Evolutionary conservation across 176 grass and related monocot genomes (phyloP), one percentile per base, ranked within the genome.

Genomic region (Secale cereale): DNA sequence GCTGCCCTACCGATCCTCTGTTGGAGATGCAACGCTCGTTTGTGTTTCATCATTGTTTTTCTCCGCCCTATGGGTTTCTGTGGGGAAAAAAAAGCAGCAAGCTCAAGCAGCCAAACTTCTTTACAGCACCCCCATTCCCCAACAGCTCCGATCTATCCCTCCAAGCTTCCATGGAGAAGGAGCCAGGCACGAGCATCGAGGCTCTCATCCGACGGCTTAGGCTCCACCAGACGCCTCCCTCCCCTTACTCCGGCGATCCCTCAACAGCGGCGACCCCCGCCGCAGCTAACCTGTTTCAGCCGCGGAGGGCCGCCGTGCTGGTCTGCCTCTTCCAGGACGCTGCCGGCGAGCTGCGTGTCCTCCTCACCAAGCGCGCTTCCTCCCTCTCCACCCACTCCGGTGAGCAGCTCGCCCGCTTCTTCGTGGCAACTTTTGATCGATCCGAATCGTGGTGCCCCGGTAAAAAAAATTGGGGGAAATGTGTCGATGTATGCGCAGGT

Each of bases 311-410:
- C 7, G 89, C 87, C 56, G 90, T 94, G 48, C 72, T 94, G 10
- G 67, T 92, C 76, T 94, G 92, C 87, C 87, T 94, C 74, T 92
- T 94, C 82, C 67, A 81, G 33, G 87, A 82, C 32, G 56, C 66
- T 6, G 46, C n/a, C 50, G 85, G 92, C 28, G 89, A 92, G 74
- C 89, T 94, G 50, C 89, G 92, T 8, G 92, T 91, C 40, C 56
- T 94, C 69, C 89, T 94, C 82, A 94, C 92, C 64, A 89, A 92
- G 74, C 92, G 92, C 61, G 87, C 92, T 27, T 89, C 84, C 64
- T 86, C 85, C 8, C 89, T 92, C 68, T 92, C 92, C 52, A 86
- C 87, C 13, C 92, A 94, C 78, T 92, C 92, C 33, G 92, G 92
- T 94, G 74, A 90, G 65, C 31, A 25, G 43, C 41, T 70, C n/a